Conservation (phyloP, 208 protist genomes). For the Leishmania amazonensis region DNA sequence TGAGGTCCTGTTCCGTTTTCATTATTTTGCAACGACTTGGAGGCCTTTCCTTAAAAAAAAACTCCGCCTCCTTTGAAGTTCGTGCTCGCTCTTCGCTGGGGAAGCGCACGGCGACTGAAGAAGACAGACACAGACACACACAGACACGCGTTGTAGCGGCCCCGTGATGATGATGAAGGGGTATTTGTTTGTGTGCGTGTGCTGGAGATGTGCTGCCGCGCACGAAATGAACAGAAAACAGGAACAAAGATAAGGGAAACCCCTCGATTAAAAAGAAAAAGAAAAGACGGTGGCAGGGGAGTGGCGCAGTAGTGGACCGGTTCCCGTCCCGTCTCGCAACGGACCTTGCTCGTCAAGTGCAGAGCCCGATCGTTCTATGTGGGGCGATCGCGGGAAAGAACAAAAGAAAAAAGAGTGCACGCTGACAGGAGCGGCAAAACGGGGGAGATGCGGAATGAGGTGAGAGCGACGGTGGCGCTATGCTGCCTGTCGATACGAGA, state of each 20-base stretch:
- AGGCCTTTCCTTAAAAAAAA: background rate
- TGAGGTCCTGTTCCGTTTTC: slow-evolving; percentile 21
- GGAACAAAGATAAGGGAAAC: background rate
- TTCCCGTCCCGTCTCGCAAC: background rate
- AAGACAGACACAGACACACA: too few species aligned
- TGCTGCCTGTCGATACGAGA: background rate
- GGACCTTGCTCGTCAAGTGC: background rate
- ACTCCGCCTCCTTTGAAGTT: background rate
- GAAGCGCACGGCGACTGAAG: background rate
- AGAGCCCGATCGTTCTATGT: background rate
- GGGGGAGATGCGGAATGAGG: background rate
- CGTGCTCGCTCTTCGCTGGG: background rate
- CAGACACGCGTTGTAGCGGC: background rate
- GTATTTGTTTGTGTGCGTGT: background rate
- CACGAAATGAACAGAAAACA: background rate
- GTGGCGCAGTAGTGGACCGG: background rate
- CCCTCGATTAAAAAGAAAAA: background rate
- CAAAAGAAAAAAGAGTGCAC: background rate
- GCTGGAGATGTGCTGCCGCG: background rate
- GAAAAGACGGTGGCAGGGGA: background rate
- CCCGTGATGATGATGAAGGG: background rate
- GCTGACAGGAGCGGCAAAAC: background rate
- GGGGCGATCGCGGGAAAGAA: background rate
- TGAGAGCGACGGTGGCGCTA: background rate
- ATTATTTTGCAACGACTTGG: background rate